Percentiles rank a stretch among this genome's conserved stretches.
phyloP scores from a whole-genome alignment of 2,329 filamentous ascomycete species.

The Venturia aucupariae region DNA sequence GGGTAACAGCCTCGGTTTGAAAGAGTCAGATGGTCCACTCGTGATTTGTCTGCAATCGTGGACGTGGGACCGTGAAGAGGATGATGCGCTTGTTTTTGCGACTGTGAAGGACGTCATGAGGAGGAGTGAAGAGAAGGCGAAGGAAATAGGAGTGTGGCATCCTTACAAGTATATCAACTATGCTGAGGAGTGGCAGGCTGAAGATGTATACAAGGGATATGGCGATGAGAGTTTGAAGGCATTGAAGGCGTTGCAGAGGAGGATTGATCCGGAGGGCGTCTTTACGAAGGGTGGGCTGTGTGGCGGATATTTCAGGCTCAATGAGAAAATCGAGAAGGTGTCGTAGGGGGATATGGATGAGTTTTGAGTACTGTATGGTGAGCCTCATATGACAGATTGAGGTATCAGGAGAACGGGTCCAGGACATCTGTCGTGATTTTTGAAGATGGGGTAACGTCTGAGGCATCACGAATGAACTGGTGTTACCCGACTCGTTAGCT shows the following conservation, averaged over 20 bases:
- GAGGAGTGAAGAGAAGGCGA: background rate
- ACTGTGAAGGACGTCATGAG: background rate
- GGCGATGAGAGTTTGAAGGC: constrained; percentile 28
- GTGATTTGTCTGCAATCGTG: background rate
- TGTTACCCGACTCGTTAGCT: background rate
- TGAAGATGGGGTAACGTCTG: background rate
- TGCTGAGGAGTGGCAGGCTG: constrained; percentile 29
- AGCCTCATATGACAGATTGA: background rate
- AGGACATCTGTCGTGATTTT: background rate
- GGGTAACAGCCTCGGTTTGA: constrained; percentile 5
- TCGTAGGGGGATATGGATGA: background rate
- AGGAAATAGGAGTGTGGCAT: constrained; percentile 20
- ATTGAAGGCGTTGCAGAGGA: constrained; percentile 27
- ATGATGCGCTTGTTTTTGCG: background rate
- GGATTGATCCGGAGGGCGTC: constrained; percentile 36
- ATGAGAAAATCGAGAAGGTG: background rate
- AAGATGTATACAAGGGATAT: constrained; percentile 35
- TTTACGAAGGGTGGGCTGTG: constrained; percentile 15
- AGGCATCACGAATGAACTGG: background rate
- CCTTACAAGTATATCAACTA: constrained; percentile 41
- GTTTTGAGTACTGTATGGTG: background rate
- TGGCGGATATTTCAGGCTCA: constrained; percentile 10
- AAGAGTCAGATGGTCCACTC: background rate
- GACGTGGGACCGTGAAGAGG: constrained; percentile 1
- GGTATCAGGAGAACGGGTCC: background rate